Base-by-base conservation (phyloP, 331 rosid genomes). In the Phaseolus coccineus region DNA sequence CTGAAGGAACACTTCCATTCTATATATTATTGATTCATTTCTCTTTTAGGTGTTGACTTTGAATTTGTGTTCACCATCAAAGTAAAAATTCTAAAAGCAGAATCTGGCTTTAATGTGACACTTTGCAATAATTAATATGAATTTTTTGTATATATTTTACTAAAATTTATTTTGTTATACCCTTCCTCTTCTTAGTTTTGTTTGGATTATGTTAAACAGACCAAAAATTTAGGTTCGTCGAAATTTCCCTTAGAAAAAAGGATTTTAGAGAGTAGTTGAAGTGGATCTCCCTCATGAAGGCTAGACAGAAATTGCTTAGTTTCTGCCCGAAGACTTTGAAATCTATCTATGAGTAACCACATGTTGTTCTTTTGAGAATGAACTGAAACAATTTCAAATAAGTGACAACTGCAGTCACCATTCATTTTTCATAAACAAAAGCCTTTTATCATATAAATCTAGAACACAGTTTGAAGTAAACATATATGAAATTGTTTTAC, bases 1-100 rank as follows among this genome's bases (percentile, higher is more conserved):
- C 35, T 50, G 71, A 68, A 56, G 10, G 10, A 55, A 40, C 9
- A 16, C 35, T 55, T 56, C 59, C 68, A 9, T 69, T 65, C 14
- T 51, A 61, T 77, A 35, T 50, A 13, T 0, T 67, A n/a, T 33
- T 59, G 22, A 19, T 19, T 46, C 30, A 46, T 30, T 69, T 79
- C 50, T 33, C 63, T 7, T 46, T 47, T 44, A 47, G 31, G 61
- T 35, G 42, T 48, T 71, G 37, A 28, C 58, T n/a, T 13, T 48
- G 50, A 57, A 31, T 15, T 57, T 30, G 62, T 46, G 31, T 61
- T 78, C 51, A 19, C 78, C 25, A 52, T 35, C 57, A 51, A 35
- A 50, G 78, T 71, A 61, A 71, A 25, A 48, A 50, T 71, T 80
- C 63, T 15, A 46, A 63, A 59, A 59, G 30, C 33, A 79, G 40